Conservation (phyloP, 371 early-diverging fungal species). For the Mortierella sp. region DNA sequence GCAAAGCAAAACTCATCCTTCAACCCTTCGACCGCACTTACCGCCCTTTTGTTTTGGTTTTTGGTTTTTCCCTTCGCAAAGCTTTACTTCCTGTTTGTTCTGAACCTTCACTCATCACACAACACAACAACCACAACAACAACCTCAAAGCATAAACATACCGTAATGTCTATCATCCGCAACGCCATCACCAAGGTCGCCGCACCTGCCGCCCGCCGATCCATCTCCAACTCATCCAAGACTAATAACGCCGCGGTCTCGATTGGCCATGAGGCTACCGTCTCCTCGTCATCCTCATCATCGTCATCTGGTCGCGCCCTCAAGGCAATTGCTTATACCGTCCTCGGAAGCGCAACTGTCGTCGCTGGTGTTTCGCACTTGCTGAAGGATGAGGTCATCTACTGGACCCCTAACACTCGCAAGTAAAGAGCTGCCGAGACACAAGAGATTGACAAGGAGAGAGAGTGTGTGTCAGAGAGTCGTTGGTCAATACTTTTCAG, state of each 20-base stretch:
- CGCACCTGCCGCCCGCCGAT: constrained; percentile 15
- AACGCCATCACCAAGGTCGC: constrained; percentile 10
- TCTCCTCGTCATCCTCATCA: background rate
- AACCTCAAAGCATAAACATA: background rate
- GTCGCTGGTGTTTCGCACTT: constrained; percentile 21
- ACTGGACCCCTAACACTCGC: constrained; percentile 53
- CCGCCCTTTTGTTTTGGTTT: background rate
- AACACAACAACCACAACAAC: background rate
- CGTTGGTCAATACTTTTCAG: no score
- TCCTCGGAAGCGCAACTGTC: constrained; percentile 26
- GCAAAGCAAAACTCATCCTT: no score
- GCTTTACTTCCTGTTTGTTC: background rate
- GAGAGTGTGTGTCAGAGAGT: no score
- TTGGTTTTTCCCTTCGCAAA: no score
- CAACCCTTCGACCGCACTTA: no score
- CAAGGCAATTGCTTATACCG: constrained; percentile 38
- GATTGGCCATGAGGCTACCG: constrained; percentile 9
- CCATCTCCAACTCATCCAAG: constrained; percentile 35
- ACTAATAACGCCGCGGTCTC: constrained; percentile 14
- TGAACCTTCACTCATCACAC: background rate
- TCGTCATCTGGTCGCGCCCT: constrained; percentile 10
- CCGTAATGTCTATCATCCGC: constrained; percentile 27
- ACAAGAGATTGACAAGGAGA: no score
- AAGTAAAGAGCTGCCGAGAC: constrained; percentile 30
- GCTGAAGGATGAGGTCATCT: constrained; percentile 50